Evolutionary conservation across 2,329 filamentous ascomycete genomes (phyloP).

Genomic region (Scolecobasidium constrictum): DNA sequence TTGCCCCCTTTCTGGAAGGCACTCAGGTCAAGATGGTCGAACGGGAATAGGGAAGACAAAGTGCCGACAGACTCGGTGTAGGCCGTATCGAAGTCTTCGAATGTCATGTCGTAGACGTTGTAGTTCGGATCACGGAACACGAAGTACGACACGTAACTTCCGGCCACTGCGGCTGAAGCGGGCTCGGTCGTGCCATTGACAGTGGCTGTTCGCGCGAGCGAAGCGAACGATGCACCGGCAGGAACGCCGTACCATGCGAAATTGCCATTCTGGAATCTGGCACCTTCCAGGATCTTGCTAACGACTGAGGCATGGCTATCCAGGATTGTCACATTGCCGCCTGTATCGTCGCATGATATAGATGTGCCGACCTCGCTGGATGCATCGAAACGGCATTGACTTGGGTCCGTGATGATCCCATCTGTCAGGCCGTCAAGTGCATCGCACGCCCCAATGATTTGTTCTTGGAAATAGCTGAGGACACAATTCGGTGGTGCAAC

Average conservation of each 20-base stretch:
- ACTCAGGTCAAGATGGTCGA: constrained; percentile 12
- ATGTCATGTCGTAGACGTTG: constrained; percentile 1
- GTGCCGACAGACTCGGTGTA: constrained; percentile 2
- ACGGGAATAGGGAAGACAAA: not conserved
- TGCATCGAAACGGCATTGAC: constrained; percentile 15
- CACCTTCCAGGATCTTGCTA: constrained; percentile 6
- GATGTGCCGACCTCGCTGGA: constrained; percentile 11
- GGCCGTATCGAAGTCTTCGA: constrained; percentile 6
- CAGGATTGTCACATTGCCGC: not conserved
- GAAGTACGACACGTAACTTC: constrained; percentile 7
- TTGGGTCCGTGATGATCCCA: constrained; percentile 16
- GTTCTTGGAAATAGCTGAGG: constrained; percentile 14
- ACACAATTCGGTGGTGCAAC: constrained; percentile 13
- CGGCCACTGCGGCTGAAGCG: not conserved
- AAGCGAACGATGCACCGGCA: constrained; percentile 2
- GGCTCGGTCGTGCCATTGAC: constrained; percentile 1
- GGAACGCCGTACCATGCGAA: not conserved
- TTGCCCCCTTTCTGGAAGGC: constrained; percentile 2
- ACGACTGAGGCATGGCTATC: constrained; percentile 2
- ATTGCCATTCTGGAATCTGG: not conserved
- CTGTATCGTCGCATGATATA: constrained; percentile 10
- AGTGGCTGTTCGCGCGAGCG: not conserved
- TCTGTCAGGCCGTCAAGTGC: constrained; percentile 22
- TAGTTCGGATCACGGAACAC: constrained; percentile 7
- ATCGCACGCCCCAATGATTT: constrained; percentile 16